phyloP scores from a whole-genome alignment of 1,284 basidiomycete species.

The Moesziomyces globuligerus region DNA sequence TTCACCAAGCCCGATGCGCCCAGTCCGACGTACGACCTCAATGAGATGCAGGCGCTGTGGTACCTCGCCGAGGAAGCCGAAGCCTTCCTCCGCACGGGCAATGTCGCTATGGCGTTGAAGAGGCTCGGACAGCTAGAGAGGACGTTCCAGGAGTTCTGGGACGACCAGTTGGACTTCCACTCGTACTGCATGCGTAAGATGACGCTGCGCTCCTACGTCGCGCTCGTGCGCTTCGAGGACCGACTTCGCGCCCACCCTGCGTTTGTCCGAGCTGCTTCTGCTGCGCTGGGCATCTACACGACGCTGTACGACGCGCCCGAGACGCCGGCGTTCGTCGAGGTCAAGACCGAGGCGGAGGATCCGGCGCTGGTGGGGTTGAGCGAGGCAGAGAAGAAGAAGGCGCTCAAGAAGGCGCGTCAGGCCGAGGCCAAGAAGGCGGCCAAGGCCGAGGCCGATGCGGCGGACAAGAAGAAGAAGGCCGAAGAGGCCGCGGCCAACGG shows the following conservation, averaged over 20 bases:
- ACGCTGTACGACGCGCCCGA: conserved; percentile 59
- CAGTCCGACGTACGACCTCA: conserved; percentile 81
- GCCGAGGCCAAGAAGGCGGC: conserved; percentile 31
- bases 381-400: conserved; percentile 41
- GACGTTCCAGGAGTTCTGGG: conserved; percentile 87
- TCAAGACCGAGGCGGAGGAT: conserved; percentile 54
- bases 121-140: conserved; percentile 82
- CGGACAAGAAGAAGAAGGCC: conserved; percentile 26
- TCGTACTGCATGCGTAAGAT: conserved; percentile 90
- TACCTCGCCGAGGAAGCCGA: conserved; percentile 87
- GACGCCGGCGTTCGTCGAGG: conserved; percentile 52
- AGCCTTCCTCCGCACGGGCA: conserved; percentile 75
- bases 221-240: conserved; percentile 85
- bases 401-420: conserved; percentile 37
- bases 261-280: conserved; percentile 80
- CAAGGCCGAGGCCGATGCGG: conserved; percentile 34
- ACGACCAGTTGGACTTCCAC: conserved; percentile 99
- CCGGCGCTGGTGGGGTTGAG: conserved; percentile 14
- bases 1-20: conserved; percentile 70
- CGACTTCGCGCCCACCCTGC: conserved; percentile 78
- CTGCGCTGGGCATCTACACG: conserved; percentile 79
- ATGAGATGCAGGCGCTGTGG: conserved; percentile 95
- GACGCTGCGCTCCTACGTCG: conserved; percentile 84
- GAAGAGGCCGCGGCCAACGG: conserved; percentile 39
- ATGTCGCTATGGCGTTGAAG: conserved; percentile 85